These are phyloP conservation scores for Cyclotella atomus DNA, from an alignment of 108 stramenopile genomes.

Conservation along the genomic window DNA sequence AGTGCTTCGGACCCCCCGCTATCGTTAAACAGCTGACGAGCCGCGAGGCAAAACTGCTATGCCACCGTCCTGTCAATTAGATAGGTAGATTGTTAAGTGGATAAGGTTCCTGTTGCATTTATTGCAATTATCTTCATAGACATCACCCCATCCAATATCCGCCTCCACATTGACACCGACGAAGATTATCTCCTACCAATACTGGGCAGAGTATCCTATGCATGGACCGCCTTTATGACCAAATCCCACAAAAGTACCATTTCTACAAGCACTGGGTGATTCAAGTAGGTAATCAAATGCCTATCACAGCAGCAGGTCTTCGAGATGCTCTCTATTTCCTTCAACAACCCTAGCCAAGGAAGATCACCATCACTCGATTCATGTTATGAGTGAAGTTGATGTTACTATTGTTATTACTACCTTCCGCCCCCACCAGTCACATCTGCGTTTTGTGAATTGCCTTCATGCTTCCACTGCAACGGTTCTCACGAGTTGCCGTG, in stretches of 20 bases:
- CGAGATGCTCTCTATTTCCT: not conserved
- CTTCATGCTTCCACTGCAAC: not conserved
- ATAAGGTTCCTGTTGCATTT: too few relatives aligned
- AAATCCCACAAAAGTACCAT: not conserved
- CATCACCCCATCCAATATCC: too few relatives aligned
- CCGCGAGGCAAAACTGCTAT: too few relatives aligned
- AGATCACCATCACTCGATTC: too few relatives aligned
- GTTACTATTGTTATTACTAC: not conserved
- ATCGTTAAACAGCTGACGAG: too few relatives aligned
- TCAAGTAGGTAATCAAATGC: not conserved
- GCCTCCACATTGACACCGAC: not conserved
- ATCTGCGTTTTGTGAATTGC: not conserved
- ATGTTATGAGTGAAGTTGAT: not conserved
- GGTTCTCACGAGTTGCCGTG: not conserved
- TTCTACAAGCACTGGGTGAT: not conserved
- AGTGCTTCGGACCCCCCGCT: too few relatives aligned
- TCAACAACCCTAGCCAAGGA: not conserved
- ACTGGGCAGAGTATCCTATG: not conserved
- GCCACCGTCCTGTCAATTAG: too few relatives aligned
- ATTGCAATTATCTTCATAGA: too few relatives aligned
- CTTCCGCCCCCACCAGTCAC: constrained; percentile 11
- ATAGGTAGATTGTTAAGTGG: too few relatives aligned
- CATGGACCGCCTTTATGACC: not conserved
- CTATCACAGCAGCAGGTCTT: not conserved
- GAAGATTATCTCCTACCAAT: not conserved